Evolutionary conservation across 768 basidiomycete genomes (phyloP).

Genomic region (Lactifluus pinguis): DNA sequence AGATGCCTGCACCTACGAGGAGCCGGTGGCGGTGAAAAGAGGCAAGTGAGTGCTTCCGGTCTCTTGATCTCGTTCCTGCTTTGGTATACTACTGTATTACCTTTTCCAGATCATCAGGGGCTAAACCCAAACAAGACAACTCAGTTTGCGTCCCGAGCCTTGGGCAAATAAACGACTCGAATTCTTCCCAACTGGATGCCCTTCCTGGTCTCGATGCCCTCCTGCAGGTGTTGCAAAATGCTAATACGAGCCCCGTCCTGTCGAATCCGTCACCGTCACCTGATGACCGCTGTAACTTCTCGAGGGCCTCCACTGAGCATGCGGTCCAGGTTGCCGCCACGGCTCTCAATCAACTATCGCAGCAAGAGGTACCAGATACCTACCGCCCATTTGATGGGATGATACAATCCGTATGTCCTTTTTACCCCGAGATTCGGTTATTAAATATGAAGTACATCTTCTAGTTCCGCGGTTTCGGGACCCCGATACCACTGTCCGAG

Average conservation of each 20-base stretch:
- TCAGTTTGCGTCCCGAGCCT: neutral
- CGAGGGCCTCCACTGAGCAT: constrained; percentile 3
- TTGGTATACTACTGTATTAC: neutral
- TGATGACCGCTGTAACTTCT: neutral
- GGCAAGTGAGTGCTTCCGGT: constrained; percentile 10
- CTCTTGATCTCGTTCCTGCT: neutral
- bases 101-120: constrained; percentile 2
- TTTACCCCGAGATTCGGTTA: neutral
- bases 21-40: constrained; percentile 7
- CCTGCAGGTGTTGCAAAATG: constrained; percentile 18
- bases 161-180: neutral
- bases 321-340: constrained; percentile 18
- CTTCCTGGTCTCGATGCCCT: constrained; percentile 19
- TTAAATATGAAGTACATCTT: neutral
- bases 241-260: neutral
- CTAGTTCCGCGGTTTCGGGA: constrained; percentile 7
- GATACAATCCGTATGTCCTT: neutral
- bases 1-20: constrained; percentile 19
- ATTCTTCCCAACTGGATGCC: constrained; percentile 8
- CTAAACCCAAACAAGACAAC: neutral
- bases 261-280: neutral
- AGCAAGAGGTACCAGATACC: constrained; percentile 9
- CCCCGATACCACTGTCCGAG: neutral
- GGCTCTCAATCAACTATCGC: constrained; percentile 19
- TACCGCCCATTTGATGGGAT: neutral